These are phyloP conservation scores for Mycogone perniciosa DNA, from an alignment of 2,329 filamentous ascomycete genomes.

Conservation along the genomic window DNA sequence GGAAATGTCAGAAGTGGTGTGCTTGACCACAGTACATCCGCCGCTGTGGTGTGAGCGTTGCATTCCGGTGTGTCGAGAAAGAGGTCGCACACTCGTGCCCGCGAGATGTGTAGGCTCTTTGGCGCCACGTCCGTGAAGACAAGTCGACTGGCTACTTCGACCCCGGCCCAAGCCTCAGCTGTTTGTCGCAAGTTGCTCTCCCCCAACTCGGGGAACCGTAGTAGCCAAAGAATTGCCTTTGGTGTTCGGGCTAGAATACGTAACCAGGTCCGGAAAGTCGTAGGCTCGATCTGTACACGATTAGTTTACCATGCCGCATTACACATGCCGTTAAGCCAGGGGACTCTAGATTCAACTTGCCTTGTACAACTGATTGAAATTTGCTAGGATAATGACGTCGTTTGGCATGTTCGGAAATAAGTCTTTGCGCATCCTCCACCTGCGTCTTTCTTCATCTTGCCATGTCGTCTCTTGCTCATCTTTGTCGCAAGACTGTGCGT, in stretches of 20 bases:
- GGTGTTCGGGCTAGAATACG: conserved; percentile 81
- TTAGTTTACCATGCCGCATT: not conserved
- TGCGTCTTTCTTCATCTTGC: conserved; percentile 72
- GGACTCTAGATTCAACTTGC: conserved; percentile 39
- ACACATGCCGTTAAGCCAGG: not conserved
- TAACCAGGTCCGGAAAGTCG: conserved; percentile 91
- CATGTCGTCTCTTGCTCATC: conserved; percentile 64
- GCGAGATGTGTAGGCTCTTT: conserved; percentile 87
- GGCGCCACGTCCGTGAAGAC: conserved; percentile 96
- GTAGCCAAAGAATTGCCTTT: conserved; percentile 86
- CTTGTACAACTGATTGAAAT: conserved; percentile 99
- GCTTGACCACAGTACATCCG: conserved; percentile 92
- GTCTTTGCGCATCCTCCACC: conserved; percentile 91
- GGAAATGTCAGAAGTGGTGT: conserved; percentile 87
- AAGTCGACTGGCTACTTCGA: conserved; percentile 78
- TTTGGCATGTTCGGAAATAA: conserved; percentile 79
- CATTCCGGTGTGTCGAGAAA: conserved; percentile 97
- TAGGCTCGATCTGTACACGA: conserved; percentile 75
- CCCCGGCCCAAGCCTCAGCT: conserved; percentile 75
- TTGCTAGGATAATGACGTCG: conserved; percentile 84
- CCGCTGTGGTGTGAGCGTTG: conserved; percentile 95
- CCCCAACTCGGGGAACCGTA: conserved; percentile 92
- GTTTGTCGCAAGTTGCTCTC: conserved; percentile 79
- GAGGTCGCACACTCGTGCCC: conserved; percentile 85
- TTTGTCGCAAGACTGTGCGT: conserved; percentile 79